Conservation (phyloP, 306 rosid species). For the Corylus avellana region DNA sequence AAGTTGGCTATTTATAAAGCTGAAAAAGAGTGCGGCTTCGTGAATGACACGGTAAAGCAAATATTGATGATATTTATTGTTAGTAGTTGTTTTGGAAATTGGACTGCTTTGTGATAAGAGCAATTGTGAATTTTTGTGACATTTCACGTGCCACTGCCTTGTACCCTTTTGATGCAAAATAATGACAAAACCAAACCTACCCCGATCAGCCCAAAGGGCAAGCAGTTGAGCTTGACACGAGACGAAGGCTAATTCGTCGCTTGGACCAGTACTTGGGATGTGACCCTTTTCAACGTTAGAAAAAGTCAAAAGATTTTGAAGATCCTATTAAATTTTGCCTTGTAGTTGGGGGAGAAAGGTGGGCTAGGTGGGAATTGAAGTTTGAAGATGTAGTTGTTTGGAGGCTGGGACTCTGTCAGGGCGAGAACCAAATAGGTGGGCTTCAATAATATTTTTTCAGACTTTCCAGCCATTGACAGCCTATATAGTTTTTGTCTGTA, state of each 20-base stretch:
- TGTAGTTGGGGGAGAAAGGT: too few species aligned
- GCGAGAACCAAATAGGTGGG: not conserved
- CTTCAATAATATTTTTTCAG: not conserved
- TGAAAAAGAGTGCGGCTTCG: not conserved
- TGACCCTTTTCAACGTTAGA: not conserved
- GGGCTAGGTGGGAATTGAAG: too few species aligned
- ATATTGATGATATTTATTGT: not conserved
- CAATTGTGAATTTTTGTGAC: not conserved
- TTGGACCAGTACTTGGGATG: not conserved
- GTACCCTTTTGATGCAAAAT: not conserved
- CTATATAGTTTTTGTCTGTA: too few species aligned
- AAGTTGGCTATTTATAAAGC: not conserved
- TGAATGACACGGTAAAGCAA: conserved; percentile 21
- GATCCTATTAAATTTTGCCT: not conserved
- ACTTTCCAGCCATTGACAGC: not conserved
- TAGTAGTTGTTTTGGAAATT: not conserved
- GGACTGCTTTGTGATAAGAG: not conserved
- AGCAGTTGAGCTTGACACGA: conserved; percentile 3
- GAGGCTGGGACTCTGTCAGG: not conserved
- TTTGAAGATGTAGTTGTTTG: not conserved
- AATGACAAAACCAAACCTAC: not conserved
- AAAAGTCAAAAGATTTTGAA: not conserved
- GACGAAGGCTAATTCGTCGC: not conserved
- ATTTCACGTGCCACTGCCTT: conserved; percentile 26
- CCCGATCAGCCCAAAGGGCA: conserved; percentile 13